These are phyloP conservation scores for Scheffersomyces cryptocercus DNA, from an alignment of 1,139 yeast genomes.

Conservation along the genomic window DNA sequence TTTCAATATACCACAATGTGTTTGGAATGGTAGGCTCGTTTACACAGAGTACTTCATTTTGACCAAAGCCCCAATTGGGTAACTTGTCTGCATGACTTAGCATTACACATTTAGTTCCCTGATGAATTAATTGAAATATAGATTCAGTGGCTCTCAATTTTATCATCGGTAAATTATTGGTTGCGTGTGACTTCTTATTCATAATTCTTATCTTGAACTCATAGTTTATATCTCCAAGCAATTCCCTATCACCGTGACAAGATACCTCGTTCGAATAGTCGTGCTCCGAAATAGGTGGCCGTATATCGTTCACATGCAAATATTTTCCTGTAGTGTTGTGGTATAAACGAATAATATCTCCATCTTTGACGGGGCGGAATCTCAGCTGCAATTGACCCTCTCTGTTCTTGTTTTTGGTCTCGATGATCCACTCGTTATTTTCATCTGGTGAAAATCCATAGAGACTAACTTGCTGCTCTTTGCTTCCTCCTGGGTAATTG, in stretches of 20 bases:
- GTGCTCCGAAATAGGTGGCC: slow-evolving; percentile 80
- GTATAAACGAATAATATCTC: slow-evolving; percentile 56
- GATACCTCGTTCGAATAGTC: slow-evolving; percentile 78
- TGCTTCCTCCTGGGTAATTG: slow-evolving; percentile 54
- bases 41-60: slow-evolving; percentile 77
- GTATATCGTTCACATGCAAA: slow-evolving; percentile 55
- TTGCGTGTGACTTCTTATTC: slow-evolving; percentile 25
- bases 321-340: slow-evolving; percentile 63
- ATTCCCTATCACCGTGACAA: slow-evolving; percentile 55
- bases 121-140: slow-evolving; percentile 59
- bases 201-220: slow-evolving; percentile 50
- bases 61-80: slow-evolving; percentile 71
- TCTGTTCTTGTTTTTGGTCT: slow-evolving; percentile 35
- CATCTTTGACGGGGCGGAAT: slow-evolving; percentile 45
- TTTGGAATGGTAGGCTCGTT: slow-evolving; percentile 59
- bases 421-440: slow-evolving; percentile 71
- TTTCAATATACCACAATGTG: slow-evolving; percentile 67
- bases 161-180: slow-evolving; percentile 34
- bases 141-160: slow-evolving; percentile 54
- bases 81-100: slow-evolving; percentile 61
- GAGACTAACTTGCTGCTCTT: slow-evolving; percentile 69
- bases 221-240: slow-evolving; percentile 51
- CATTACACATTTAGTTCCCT: slow-evolving; percentile 60
- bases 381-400: slow-evolving; percentile 32
- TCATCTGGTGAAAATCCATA: slow-evolving; percentile 51